Evolutionary conservation across 1,284 basidiomycete species (phyloP).

Genomic region (Fomitopsis palustris): DNA sequence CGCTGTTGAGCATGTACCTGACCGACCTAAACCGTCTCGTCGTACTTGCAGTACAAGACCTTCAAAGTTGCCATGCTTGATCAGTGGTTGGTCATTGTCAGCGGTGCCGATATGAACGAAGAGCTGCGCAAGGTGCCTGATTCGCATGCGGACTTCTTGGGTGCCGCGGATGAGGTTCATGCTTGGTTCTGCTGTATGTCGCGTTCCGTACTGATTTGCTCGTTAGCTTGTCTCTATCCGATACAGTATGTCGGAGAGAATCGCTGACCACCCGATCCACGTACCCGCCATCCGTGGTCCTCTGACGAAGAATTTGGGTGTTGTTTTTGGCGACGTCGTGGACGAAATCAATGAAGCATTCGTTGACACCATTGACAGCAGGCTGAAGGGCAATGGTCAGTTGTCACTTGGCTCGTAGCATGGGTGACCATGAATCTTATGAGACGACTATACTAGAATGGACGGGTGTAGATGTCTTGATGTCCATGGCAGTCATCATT

Average conservation of each 20-base stretch:
- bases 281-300: conserved; percentile 2
- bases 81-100: conserved; percentile 31
- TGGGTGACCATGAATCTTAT: background rate
- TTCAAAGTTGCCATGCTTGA: conserved; percentile 31
- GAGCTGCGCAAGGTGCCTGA: conserved; percentile 34
- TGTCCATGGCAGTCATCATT: conserved; percentile 20
- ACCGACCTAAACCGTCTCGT: background rate
- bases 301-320: conserved; percentile 12
- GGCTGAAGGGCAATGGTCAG: conserved; percentile 8
- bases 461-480: conserved; percentile 11
- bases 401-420: background rate
- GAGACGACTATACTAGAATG: conserved; percentile 14
- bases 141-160: conserved; percentile 27
- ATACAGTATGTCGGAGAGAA: conserved; percentile 6
- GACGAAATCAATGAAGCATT: conserved; percentile 18
- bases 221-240: conserved; percentile 4
- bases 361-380: background rate
- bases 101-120: conserved; percentile 29
- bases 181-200: background rate
- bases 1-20: background rate
- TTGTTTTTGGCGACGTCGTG: conserved; percentile 13
- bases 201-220: background rate
- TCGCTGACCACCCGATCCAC: background rate
- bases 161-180: conserved; percentile 20
- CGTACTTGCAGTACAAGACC: conserved; percentile 8